Evolutionary conservation across 1,284 basidiomycete genomes (phyloP), one percentile per base, ranked within the genome.

Genomic region (Microbotryomycetes sp.): DNA sequence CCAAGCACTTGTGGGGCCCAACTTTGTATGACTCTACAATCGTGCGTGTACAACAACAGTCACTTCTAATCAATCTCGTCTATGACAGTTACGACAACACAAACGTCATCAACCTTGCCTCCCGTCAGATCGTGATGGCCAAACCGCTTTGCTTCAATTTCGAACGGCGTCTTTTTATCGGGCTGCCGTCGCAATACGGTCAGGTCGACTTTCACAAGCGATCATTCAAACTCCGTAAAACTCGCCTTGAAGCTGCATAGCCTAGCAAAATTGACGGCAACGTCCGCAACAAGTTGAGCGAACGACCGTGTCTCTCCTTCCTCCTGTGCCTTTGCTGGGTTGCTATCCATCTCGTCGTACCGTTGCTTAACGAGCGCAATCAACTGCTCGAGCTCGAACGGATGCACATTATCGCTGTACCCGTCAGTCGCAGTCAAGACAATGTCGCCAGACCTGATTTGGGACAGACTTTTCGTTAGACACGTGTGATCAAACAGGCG

Each of bases 341-440:
- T 24, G 29, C 47, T 29, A 6, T 51, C 60, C n/a, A 57, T 49
- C 23, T 56, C 41, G 26, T 62, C 69, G 29, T 65, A 57, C 47
- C 79, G 74, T 48, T 85, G 80, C 23, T 82, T 78, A 15, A 85
- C 81, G 2, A 88, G 77, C 0, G 82, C 79, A 69, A 85, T 85
- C 56, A 90, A 84, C 30, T 82, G 79, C 35, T 82, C 77, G 62
- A 89, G 79, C 71, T 91, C 87, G 13, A 81, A 75, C 6, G 83
- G 80, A 69, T 86, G 89, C 26, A 92, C 87, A 71, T 93, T 93
- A 73, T 93, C 91, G 35, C 86, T 84, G 51, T 91, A 77, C 1
- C 90, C 90, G 71, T 93, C 90, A 23, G 90, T 92, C 83, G 89
- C 72, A 26, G 74, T 62, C 27, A 77, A 56, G 57, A 76, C 65